Evolutionary conservation across 2,329 filamentous ascomycete species (phyloP).

Genomic region (Penicillium sp.): DNA sequence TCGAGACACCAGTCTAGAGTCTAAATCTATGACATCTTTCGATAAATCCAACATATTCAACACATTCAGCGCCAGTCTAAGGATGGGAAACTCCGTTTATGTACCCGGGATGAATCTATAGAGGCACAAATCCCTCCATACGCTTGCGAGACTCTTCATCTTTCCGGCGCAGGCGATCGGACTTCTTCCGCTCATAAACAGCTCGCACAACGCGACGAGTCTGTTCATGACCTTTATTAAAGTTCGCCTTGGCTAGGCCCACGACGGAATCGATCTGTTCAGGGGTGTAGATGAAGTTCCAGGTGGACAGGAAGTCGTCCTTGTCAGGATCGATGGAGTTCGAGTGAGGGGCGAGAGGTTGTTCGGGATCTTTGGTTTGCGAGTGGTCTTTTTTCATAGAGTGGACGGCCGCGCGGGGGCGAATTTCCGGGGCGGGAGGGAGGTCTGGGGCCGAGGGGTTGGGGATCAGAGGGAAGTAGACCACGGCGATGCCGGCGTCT

Average conservation of each 20-base stretch:
- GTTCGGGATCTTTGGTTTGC: conserved; percentile 18
- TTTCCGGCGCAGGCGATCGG: conserved; percentile 39
- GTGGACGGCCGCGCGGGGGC: conserved; percentile 23
- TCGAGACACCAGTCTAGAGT: background rate
- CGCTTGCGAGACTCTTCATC: conserved; percentile 23
- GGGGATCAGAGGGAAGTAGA: conserved; percentile 85
- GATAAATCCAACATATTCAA: background rate
- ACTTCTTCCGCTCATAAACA: conserved; percentile 90
- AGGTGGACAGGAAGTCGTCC: conserved; percentile 87
- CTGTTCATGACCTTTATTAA: conserved; percentile 73
- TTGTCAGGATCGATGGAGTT: conserved; percentile 74
- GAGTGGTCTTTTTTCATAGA: conserved; percentile 21
- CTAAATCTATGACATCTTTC: background rate
- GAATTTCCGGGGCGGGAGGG: conserved; percentile 22
- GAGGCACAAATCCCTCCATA: conserved; percentile 33
- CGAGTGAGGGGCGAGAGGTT: conserved; percentile 48
- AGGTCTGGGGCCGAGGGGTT: conserved; percentile 57
- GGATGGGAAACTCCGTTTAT: background rate
- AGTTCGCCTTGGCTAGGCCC: conserved; percentile 80
- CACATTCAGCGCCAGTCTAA: background rate
- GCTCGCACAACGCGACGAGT: conserved; percentile 76
- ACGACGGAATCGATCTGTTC: conserved; percentile 86
- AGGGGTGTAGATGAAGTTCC: conserved; percentile 96
- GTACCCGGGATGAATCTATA: conserved; percentile 16
- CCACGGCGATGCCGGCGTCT: conserved; percentile 79